Conservation (phyloP, 2,329 filamentous ascomycete genomes). For the Blastomyces parvus region DNA sequence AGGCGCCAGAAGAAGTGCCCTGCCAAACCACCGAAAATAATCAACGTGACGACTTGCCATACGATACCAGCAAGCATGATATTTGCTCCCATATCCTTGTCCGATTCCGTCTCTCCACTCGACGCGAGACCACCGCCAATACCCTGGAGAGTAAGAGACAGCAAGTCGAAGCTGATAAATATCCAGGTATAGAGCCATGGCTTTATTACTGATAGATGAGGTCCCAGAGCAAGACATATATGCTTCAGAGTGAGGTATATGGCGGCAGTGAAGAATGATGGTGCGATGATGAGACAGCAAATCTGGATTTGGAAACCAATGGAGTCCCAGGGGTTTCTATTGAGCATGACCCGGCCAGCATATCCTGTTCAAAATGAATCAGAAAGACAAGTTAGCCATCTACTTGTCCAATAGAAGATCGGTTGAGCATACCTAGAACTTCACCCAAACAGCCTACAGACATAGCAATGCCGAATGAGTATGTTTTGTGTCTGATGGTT, state of each 20-base stretch:
- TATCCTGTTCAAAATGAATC: conserved; percentile 39
- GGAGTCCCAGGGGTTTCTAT: conserved; percentile 40
- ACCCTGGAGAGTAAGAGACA: conserved; percentile 53
- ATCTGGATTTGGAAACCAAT: conserved; percentile 35
- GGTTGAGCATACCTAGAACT: not conserved
- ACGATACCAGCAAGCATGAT: conserved; percentile 57
- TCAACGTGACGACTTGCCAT: conserved; percentile 52
- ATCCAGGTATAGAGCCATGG: conserved; percentile 28
- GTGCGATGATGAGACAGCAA: conserved; percentile 53
- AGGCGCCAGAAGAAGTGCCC: conserved; percentile 39
- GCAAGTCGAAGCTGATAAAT: conserved; percentile 55
- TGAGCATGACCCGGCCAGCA: conserved; percentile 47
- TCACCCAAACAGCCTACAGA: not conserved
- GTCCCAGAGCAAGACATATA: conserved; percentile 29
- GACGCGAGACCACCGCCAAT: conserved; percentile 49
- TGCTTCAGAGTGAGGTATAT: conserved; percentile 52
- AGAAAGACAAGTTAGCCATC: not conserved
- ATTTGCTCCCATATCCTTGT: conserved; percentile 42
- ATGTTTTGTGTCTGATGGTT: not conserved
- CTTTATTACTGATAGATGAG: conserved; percentile 25
- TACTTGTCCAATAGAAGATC: not conserved
- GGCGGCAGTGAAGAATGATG: conserved; percentile 54
- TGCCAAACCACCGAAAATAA: conserved; percentile 45
- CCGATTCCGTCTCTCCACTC: conserved; percentile 28
- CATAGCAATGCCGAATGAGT: conserved; percentile 4